Conservation (phyloP, 1,284 basidiomycete species). For the Peniophora sp. region DNA sequence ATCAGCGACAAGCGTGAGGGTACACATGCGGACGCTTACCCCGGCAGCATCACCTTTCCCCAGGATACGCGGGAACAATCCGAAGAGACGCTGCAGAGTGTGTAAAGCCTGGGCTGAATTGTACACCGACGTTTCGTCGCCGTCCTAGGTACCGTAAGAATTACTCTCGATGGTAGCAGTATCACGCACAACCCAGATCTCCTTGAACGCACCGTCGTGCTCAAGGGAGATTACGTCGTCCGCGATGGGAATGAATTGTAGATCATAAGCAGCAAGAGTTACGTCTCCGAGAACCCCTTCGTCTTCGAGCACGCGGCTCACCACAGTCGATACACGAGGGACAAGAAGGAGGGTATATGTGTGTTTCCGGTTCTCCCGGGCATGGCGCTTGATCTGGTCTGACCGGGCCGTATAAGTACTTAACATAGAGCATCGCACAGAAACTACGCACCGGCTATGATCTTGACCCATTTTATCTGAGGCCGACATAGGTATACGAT, state of each 20-base stretch:
- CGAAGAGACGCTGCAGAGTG: constrained; percentile 82
- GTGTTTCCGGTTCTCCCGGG: constrained; percentile 61
- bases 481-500: constrained; percentile 94
- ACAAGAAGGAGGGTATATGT: constrained; percentile 88
- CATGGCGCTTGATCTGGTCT: constrained; percentile 86
- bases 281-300: constrained; percentile 90
- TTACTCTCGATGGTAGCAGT: neutral
- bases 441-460: constrained; percentile 74
- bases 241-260: constrained; percentile 91
- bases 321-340: constrained; percentile 82
- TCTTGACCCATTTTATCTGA: constrained; percentile 77
- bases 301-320: constrained; percentile 78
- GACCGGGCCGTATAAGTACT: constrained; percentile 9
- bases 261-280: constrained; percentile 77
- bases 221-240: constrained; percentile 89
- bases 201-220: constrained; percentile 75
- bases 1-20: neutral
- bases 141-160: constrained; percentile 49
- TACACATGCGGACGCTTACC: constrained; percentile 38
- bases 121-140: constrained; percentile 88
- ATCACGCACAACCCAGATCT: constrained; percentile 73
- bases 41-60: constrained; percentile 91
- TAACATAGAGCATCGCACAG: constrained; percentile 4
- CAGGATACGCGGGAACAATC: constrained; percentile 85
- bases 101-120: constrained; percentile 85